Conservation (phyloP, 257 asterid genomes). For the Petrea volubilis region DNA sequence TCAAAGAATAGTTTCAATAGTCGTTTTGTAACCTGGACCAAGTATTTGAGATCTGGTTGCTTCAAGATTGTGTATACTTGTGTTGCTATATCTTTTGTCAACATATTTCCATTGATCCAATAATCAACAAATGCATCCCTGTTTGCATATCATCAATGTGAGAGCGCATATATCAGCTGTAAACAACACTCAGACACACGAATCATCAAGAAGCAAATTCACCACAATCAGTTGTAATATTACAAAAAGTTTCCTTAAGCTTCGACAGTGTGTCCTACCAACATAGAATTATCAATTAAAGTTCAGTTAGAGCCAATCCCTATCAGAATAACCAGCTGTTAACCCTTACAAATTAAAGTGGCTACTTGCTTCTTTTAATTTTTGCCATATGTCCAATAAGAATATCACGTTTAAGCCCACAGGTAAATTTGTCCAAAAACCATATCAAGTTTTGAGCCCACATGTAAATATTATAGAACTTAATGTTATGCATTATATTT, state of each 20-base stretch:
- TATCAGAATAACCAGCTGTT: background rate
- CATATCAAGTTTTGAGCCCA: background rate
- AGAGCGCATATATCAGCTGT: constrained; percentile 14
- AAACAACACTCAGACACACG: constrained; percentile 23
- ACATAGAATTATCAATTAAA: background rate
- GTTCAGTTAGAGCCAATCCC: background rate
- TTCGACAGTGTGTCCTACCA: constrained; percentile 5
- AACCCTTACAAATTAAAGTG: background rate
- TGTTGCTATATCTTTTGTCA: constrained; percentile 80
- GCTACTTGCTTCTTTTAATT: background rate
- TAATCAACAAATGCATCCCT: constrained; percentile 94
- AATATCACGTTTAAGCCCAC: background rate
- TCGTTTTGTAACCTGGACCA: constrained; percentile 61
- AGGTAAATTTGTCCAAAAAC: background rate
- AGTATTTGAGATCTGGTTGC: constrained; percentile 74
- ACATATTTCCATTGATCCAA: constrained; percentile 87
- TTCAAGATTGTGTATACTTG: constrained; percentile 84
- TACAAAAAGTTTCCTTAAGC: background rate
- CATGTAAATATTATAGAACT: background rate
- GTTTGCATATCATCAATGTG: constrained; percentile 27
- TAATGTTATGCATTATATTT: background rate
- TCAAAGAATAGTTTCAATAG: background rate
- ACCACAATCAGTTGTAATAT: constrained; percentile 10
- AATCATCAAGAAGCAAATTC: background rate
- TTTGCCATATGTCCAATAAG: background rate